A percentile compares a stretch with the other conserved stretches of the same genome.
phyloP scores from a whole-genome alignment of 2,329 filamentous ascomycete species.

The Colletotrichum caudatum region DNA sequence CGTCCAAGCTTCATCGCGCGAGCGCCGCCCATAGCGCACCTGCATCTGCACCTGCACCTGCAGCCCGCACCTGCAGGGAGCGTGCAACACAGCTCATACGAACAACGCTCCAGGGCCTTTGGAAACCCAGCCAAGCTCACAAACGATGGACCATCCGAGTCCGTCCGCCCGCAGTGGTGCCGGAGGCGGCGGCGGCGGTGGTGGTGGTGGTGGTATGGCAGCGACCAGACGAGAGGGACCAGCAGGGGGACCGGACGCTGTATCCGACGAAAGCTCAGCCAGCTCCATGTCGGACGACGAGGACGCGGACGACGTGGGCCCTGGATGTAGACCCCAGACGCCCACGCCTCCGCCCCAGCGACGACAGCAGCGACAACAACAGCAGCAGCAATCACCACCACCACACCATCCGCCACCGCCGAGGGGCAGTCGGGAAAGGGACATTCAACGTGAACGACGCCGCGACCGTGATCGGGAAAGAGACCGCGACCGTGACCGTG shows the following conservation, averaged over 20 bases:
- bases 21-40: slow-evolving; percentile 14
- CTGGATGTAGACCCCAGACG: slow-evolving; percentile 35
- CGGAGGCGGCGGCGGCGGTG: slow-evolving; percentile 26
- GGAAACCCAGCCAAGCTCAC: background rate
- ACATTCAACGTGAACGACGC: slow-evolving; percentile 18
- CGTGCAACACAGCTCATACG: slow-evolving; percentile 4
- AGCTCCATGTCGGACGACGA: slow-evolving; percentile 39
- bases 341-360: slow-evolving; percentile 34
- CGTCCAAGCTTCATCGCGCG: background rate
- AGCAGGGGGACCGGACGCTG: slow-evolving; percentile 2
- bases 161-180: slow-evolving; percentile 21
- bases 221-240: slow-evolving; percentile 21
- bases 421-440: slow-evolving; percentile 26
- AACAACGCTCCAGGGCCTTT: background rate
- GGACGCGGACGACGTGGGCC: slow-evolving; percentile 1
- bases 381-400: background rate
- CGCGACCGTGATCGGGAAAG: slow-evolving; percentile 26
- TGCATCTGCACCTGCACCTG: background rate
- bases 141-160: slow-evolving; percentile 21
- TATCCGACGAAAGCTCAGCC: slow-evolving; percentile 20
- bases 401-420: slow-evolving; percentile 17
- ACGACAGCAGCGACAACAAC: background rate
- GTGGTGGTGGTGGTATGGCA: slow-evolving; percentile 9
- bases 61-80: slow-evolving; percentile 1
- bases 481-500: slow-evolving; percentile 34